These are phyloP conservation scores for Verticillium isaacii DNA, from an alignment of 2,329 filamentous ascomycete genomes.

Conservation along the genomic window DNA sequence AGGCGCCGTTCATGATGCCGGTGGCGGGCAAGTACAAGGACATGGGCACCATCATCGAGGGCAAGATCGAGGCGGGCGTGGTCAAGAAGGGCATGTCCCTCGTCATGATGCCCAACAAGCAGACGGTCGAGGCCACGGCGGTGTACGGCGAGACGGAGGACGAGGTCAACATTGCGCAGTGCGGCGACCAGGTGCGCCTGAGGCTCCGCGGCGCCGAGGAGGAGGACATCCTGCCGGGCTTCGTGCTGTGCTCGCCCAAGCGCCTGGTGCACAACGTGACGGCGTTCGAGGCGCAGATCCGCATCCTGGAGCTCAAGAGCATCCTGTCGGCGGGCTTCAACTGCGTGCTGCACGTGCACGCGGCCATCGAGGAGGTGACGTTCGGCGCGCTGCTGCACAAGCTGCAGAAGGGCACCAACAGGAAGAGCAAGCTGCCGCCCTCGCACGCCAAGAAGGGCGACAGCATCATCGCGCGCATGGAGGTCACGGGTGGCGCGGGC, in stretches of 20 bases:
- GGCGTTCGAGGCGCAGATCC: constrained; percentile 93
- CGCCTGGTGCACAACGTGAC: constrained; percentile 86
- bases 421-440: constrained; percentile 90
- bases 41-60: constrained; percentile 95
- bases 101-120: constrained; percentile 93
- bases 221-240: constrained; percentile 92
- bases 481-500: constrained; percentile 80
- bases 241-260: constrained; percentile 93
- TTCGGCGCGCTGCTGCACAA: constrained; percentile 86
- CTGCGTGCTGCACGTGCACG: constrained; percentile 95
- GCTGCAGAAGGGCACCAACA: constrained; percentile 86
- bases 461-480: constrained; percentile 86
- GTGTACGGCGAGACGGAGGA: constrained; percentile 96
- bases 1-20: constrained; percentile 99
- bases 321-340: constrained; percentile 95
- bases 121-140: constrained; percentile 73
- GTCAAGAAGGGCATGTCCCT: constrained; percentile 84
- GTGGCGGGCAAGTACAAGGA: constrained; percentile 94
- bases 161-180: constrained; percentile 74
- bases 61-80: constrained; percentile 92
- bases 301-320: constrained; percentile 88
- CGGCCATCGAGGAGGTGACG: constrained; percentile 95
- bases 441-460: constrained; percentile 80
- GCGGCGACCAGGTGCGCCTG: constrained; percentile 90
- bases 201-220: constrained; percentile 94